These are phyloP conservation scores for Podospora pseudopauciseta DNA, from an alignment of 495 filamentous ascomycete species.

Conservation along the genomic window DNA sequence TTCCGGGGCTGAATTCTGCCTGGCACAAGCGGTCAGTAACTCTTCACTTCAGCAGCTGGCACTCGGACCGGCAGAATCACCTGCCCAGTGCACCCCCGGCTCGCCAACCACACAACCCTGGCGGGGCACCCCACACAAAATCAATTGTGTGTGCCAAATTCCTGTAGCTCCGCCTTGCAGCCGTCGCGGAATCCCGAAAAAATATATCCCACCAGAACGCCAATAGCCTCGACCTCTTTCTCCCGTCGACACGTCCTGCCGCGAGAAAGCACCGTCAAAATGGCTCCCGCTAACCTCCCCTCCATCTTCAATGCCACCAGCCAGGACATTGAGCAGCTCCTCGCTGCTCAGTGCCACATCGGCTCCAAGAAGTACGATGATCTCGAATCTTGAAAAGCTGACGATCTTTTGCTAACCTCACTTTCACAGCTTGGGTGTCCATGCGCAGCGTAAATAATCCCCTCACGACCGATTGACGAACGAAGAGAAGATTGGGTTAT, in stretches of 20 bases:
- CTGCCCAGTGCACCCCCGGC: neutral
- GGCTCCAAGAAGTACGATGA: conserved; percentile 79
- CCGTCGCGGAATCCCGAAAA: conserved; percentile 30
- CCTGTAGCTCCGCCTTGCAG: conserved; percentile 24
- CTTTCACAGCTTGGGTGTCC: conserved; percentile 65
- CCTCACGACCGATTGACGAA: conserved; percentile 5
- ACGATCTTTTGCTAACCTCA: conserved; percentile 19
- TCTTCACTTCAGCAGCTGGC: conserved; percentile 2
- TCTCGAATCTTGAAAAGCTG: neutral
- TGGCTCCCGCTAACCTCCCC: conserved; percentile 91
- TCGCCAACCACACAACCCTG: conserved; percentile 32
- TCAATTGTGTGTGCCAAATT: conserved; percentile 38
- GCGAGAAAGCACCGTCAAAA: conserved; percentile 61
- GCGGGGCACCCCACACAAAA: conserved; percentile 40
- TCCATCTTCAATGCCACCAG: conserved; percentile 70
- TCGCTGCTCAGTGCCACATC: conserved; percentile 92
- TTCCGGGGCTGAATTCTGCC: conserved; percentile 4
- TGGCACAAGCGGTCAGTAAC: neutral
- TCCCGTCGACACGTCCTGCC: conserved; percentile 41
- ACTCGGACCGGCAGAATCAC: neutral
- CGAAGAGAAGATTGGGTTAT: conserved; percentile 4
- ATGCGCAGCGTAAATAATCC: conserved; percentile 72
- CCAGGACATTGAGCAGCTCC: conserved; percentile 96
- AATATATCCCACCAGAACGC: conserved; percentile 30
- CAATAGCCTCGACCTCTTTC: conserved; percentile 48